A percentile compares a stretch with the other conserved stretches of the same genome.
These are phyloP conservation scores for Kurtzmaniella quercitrusa DNA, from an alignment of 1,139 yeast genomes.

Conservation along the genomic window DNA sequence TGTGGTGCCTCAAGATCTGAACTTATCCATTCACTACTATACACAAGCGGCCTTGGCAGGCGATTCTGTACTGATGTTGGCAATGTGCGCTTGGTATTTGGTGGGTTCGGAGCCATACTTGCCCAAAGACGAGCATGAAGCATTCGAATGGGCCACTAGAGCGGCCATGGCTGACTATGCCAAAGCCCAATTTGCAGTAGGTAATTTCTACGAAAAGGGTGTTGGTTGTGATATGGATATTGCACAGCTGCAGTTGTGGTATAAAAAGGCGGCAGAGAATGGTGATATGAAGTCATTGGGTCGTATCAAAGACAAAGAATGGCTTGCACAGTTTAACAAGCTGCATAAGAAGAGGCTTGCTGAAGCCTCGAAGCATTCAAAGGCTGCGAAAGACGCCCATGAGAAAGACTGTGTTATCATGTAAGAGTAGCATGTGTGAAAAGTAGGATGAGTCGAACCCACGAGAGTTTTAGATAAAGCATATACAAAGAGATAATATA, in stretches of 20 bases:
- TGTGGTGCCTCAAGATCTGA: conserved; percentile 75
- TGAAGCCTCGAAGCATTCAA: conserved; percentile 1
- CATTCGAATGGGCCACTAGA: conserved; percentile 89
- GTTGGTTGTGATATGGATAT: conserved; percentile 70
- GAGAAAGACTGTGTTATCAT: conserved; percentile 45
- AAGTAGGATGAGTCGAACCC: no score
- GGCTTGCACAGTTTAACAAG: conserved; percentile 28
- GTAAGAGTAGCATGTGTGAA: no score
- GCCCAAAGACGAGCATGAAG: conserved; percentile 76
- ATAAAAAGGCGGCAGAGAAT: conserved; percentile 64
- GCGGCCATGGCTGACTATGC: conserved; percentile 74
- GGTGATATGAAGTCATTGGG: conserved; percentile 65
- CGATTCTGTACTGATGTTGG: conserved; percentile 85
- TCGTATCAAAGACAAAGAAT: conserved; percentile 31
- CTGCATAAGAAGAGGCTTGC: conserved; percentile 21
- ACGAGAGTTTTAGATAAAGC: no score
- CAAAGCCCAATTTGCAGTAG: conserved; percentile 85
- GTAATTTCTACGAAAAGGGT: conserved; percentile 82
- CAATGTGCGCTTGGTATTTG: conserved; percentile 95
- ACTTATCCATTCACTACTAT: conserved; percentile 85
- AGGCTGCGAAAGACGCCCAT: conserved; percentile 17
- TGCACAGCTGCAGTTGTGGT: conserved; percentile 68
- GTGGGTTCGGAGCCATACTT: conserved; percentile 84
- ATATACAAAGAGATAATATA: no score
- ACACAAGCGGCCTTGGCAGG: conserved; percentile 89